phyloP scores from a whole-genome alignment of 208 protist genomes.

The Tritrichomonas foetus region DNA sequence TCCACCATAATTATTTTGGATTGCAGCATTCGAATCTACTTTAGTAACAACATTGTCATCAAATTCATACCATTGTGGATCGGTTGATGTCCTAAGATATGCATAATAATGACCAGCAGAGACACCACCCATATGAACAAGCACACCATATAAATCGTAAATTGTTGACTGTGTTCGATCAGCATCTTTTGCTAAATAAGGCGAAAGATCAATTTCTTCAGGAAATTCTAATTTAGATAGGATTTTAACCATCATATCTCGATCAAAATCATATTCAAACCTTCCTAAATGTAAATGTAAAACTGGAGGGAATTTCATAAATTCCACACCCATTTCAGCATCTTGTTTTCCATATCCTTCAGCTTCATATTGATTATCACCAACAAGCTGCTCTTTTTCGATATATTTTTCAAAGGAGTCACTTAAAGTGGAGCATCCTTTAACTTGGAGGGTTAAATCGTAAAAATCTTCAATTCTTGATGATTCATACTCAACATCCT shows the following conservation, averaged over 20 bases:
- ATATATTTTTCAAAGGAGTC: constrained; percentile 63
- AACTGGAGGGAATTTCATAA: constrained; percentile 68
- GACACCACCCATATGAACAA: neutral
- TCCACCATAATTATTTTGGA: neutral
- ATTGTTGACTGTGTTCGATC: neutral
- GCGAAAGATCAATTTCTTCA: neutral
- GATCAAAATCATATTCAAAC: constrained; percentile 72
- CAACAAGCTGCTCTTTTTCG: constrained; percentile 67
- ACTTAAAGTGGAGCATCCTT: constrained; percentile 54
- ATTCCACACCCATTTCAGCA: constrained; percentile 69
- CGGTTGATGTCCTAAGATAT: neutral
- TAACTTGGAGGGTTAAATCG: constrained; percentile 70
- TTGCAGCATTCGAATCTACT: neutral
- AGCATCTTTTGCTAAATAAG: neutral
- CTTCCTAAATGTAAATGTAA: constrained; percentile 74
- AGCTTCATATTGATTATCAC: constrained; percentile 61
- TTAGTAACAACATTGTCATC: neutral
- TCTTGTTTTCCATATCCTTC: constrained; percentile 51
- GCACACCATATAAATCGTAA: neutral
- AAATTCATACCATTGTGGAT: constrained; percentile 21
- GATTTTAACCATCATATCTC: constrained; percentile 67
- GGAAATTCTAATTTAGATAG: constrained; percentile 48
- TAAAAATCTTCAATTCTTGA: constrained; percentile 61
- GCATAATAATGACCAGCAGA: neutral
- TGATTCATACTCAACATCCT: constrained; percentile 71